Conservation (phyloP, 768 basidiomycete genomes). For the Pleurotus platypus region DNA sequence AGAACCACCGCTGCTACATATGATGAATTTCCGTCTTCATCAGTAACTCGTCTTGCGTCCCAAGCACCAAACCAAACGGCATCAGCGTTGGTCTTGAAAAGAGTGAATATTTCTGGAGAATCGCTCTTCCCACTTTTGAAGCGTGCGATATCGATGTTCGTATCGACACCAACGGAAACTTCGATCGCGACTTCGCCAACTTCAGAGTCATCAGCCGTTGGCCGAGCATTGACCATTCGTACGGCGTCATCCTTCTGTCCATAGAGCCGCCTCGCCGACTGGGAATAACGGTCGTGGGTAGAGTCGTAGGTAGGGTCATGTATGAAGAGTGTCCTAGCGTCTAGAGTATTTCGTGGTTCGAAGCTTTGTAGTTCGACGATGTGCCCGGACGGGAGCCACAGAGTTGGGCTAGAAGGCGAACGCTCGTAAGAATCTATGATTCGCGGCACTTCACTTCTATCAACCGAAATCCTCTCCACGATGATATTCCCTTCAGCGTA, state of each 20-base stretch:
- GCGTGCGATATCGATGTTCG: conserved; percentile 32
- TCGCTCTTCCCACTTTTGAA: conserved; percentile 11
- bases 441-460: conserved; percentile 11
- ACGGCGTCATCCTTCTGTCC: conserved; percentile 29
- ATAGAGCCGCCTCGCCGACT: conserved; percentile 16
- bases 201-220: conserved; percentile 4
- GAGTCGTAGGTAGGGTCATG: conserved; percentile 13
- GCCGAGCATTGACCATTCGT: conserved; percentile 30
- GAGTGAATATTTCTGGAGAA: conserved; percentile 12
- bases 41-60: conserved; percentile 23
- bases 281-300: background rate
- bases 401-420: conserved; percentile 26
- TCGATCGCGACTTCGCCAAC: conserved; percentile 24
- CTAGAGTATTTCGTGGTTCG: conserved; percentile 23
- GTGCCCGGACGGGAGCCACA: conserved; percentile 25
- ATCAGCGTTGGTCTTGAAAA: conserved; percentile 27
- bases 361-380: conserved; percentile 26
- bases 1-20: conserved; percentile 27
- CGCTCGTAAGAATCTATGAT: conserved; percentile 24
- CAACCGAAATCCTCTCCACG: conserved; percentile 22
- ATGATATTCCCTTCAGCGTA: conserved; percentile 24
- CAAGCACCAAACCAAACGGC: conserved; percentile 34
- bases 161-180: conserved; percentile 39
- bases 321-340: conserved; percentile 26
- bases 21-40: conserved; percentile 16